Evolutionary conservation across 2,329 filamentous ascomycete genomes (phyloP).

Genomic region (Fusarium tupiense): DNA sequence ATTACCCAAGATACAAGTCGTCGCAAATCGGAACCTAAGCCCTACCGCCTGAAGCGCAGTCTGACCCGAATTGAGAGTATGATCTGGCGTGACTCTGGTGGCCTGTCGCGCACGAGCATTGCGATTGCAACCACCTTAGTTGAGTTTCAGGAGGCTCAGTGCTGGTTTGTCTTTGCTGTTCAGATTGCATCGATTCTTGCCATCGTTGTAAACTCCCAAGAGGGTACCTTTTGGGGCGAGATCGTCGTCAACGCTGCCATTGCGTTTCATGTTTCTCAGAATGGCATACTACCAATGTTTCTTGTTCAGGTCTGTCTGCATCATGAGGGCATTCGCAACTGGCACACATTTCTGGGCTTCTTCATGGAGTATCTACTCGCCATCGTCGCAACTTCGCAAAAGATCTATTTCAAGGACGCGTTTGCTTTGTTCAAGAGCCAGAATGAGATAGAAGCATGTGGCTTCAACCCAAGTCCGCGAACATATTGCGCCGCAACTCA

Average conservation of each 20-base stretch:
- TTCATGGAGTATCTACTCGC: slow-evolving; percentile 51
- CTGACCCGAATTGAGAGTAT: slow-evolving; percentile 50
- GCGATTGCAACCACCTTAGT: slow-evolving; percentile 53
- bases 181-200: slow-evolving; percentile 54
- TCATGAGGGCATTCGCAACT: slow-evolving; percentile 52
- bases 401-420: slow-evolving; percentile 48
- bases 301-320: slow-evolving; percentile 51
- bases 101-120: slow-evolving; percentile 51
- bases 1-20: slow-evolving; percentile 43
- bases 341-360: slow-evolving; percentile 54
- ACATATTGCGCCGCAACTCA: slow-evolving; percentile 51
- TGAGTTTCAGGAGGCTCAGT: slow-evolving; percentile 53
- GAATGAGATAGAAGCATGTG: slow-evolving; percentile 46
- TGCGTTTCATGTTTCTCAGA: slow-evolving; percentile 51
- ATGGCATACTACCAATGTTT: slow-evolving; percentile 52
- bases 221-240: slow-evolving; percentile 53
- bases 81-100: slow-evolving; percentile 51
- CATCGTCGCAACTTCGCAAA: slow-evolving; percentile 51
- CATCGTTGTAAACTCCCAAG: slow-evolving; percentile 53
- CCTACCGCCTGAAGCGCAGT: slow-evolving; percentile 42
- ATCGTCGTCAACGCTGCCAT: slow-evolving; percentile 52
- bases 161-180: slow-evolving; percentile 53
- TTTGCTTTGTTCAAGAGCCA: slow-evolving; percentile 49
- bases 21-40: slow-evolving; percentile 30
- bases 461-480: slow-evolving; percentile 50